Percentiles rank a stretch among this genome's conserved stretches.
phyloP scores from a whole-genome alignment of 129 eudicot species.

The Flaveria linearis region DNA sequence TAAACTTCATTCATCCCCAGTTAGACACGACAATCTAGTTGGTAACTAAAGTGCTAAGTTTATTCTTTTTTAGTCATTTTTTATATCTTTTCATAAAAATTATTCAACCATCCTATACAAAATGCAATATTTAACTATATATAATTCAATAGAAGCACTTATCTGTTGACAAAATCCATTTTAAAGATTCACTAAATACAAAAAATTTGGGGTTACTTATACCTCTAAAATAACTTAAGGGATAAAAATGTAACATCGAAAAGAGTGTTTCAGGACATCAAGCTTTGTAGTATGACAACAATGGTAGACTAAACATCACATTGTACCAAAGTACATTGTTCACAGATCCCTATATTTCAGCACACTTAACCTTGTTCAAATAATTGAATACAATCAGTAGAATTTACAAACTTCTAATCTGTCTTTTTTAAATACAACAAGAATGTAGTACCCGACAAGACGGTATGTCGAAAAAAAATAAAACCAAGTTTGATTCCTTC shows the following conservation, averaged over 20 bases:
- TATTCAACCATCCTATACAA: background rate
- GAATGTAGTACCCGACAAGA: background rate
- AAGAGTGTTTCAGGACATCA: constrained; percentile 18
- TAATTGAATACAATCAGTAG: background rate
- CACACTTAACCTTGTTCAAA: constrained; percentile 5
- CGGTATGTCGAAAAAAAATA: background rate
- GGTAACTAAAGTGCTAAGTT: background rate
- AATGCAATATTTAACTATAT: background rate
- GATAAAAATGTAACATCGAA: constrained; percentile 6
- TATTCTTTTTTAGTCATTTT: background rate
- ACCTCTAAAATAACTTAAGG: background rate
- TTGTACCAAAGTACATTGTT: constrained; percentile 16
- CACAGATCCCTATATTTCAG: constrained; percentile 16
- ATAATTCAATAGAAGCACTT: background rate
- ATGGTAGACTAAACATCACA: constrained; percentile 17
- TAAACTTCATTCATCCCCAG: background rate
- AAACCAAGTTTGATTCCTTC: constrained; percentile 5
- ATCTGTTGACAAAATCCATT: background rate
- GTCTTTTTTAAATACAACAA: constrained; percentile 25
- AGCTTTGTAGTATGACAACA: constrained; percentile 9
- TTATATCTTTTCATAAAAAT: background rate
- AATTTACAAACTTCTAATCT: background rate
- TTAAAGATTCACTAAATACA: background rate
- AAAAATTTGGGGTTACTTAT: background rate
- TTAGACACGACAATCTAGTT: background rate